A percentile compares a stretch with the other conserved stretches of the same genome.
Evolutionary conservation across 805 yeast genomes (phyloP).

Genomic region (Schwanniomyces vanrijiae): DNA sequence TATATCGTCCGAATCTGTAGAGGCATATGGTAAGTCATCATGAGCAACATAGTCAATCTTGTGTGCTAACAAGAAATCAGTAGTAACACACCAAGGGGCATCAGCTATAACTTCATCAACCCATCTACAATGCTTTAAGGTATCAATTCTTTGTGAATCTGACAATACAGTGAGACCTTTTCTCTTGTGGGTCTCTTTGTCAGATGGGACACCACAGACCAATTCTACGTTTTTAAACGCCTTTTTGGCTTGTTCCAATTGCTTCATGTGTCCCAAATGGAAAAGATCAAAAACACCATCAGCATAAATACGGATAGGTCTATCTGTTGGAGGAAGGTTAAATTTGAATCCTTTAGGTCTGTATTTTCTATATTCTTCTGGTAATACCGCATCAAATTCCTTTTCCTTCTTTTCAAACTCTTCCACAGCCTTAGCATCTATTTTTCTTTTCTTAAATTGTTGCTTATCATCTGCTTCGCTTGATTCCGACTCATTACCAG

Average conservation of each 20-base stretch:
- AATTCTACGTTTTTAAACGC: constrained; percentile 80
- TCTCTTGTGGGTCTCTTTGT: constrained; percentile 83
- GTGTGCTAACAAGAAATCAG: constrained; percentile 76
- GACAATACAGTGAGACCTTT: constrained; percentile 92
- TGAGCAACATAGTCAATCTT: constrained; percentile 95
- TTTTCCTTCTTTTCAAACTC: constrained; percentile 50
- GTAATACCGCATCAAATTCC: constrained; percentile 61
- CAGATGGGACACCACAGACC: constrained; percentile 91
- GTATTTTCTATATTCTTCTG: constrained; percentile 68
- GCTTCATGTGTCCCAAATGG: constrained; percentile 97
- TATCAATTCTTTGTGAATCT: constrained; percentile 85
- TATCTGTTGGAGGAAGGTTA: constrained; percentile 78
- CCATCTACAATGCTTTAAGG: constrained; percentile 93
- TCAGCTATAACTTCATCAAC: constrained; percentile 94
- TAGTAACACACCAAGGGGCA: constrained; percentile 94
- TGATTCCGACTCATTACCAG: constrained; percentile 16
- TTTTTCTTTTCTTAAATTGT: constrained; percentile 19
- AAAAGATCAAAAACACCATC: constrained; percentile 97
- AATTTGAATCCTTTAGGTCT: constrained; percentile 79
- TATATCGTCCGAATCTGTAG: constrained; percentile 86
- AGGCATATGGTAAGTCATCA: constrained; percentile 93
- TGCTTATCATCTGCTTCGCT: constrained; percentile 14
- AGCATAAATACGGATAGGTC: constrained; percentile 93
- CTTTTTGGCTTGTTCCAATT: constrained; percentile 94
- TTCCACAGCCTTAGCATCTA: constrained; percentile 25